These are phyloP conservation scores for Aureobasidium subglaciale DNA, from an alignment of 2,329 filamentous ascomycete species.

Conservation along the genomic window DNA sequence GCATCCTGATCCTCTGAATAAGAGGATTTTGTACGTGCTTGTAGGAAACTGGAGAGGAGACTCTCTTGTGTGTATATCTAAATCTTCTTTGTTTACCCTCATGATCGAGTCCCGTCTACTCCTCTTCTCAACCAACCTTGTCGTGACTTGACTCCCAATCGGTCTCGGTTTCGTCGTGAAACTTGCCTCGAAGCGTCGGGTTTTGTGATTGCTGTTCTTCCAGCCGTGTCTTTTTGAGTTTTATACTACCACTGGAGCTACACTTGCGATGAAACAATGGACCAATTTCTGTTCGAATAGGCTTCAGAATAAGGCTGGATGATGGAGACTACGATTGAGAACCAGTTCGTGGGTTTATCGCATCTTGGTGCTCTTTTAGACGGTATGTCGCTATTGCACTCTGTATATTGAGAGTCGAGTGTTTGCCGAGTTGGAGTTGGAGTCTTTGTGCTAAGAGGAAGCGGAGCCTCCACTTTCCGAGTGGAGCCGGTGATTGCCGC, in stretches of 20 bases:
- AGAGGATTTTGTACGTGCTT: neutral
- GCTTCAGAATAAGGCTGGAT: neutral
- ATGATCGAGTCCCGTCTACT: neutral
- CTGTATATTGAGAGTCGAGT: too few species aligned
- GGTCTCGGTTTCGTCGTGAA: too few species aligned
- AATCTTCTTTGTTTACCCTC: neutral
- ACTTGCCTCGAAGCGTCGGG: too few species aligned
- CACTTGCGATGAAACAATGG: neutral
- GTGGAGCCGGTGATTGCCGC: too few species aligned
- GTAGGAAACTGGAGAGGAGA: neutral
- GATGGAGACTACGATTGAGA: too few species aligned
- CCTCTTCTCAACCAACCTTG: neutral
- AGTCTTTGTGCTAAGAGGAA: too few species aligned
- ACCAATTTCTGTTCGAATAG: neutral
- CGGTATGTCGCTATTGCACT: too few species aligned
- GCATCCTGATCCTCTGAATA: neutral
- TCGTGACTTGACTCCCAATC: too few species aligned
- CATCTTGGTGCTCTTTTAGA: too few species aligned
- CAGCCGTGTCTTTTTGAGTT: neutral
- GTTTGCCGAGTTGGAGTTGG: too few species aligned
- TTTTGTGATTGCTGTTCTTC: too few species aligned
- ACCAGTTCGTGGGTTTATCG: neutral
- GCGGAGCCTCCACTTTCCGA: too few species aligned
- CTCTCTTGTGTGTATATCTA: slow-evolving; percentile 8
- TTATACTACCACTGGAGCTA: neutral